These are phyloP conservation scores for Ogataea salicorniae DNA, from an alignment of 805 yeast species.

Conservation along the genomic window DNA sequence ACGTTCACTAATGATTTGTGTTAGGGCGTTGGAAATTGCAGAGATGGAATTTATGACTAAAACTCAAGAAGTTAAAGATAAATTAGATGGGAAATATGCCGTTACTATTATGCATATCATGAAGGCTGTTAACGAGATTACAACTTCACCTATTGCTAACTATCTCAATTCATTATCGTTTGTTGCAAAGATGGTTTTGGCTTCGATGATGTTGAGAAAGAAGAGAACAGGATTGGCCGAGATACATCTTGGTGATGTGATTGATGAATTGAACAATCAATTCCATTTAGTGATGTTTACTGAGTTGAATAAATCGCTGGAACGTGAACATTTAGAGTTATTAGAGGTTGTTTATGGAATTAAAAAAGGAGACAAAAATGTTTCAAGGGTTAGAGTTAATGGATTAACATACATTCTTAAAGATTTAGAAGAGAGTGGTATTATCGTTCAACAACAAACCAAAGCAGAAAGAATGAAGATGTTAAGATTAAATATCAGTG, in stretches of 20 bases:
- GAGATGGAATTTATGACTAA: slow-evolving; percentile 50
- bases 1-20: slow-evolving; percentile 80
- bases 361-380: slow-evolving; percentile 4
- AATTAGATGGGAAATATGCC: slow-evolving; percentile 36
- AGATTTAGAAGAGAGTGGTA: slow-evolving; percentile 76
- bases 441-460: slow-evolving; percentile 61
- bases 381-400: slow-evolving; percentile 42
- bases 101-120: slow-evolving; percentile 73
- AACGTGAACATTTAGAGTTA: slow-evolving; percentile 20
- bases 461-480: slow-evolving; percentile 63
- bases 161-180: slow-evolving; percentile 59
- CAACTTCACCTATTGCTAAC: slow-evolving; percentile 63
- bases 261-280: slow-evolving; percentile 63
- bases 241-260: slow-evolving; percentile 64
- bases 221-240: slow-evolving; percentile 70
- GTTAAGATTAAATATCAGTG: slow-evolving; percentile 62
- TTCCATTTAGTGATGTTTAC: slow-evolving; percentile 25
- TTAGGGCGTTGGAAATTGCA: slow-evolving; percentile 86
- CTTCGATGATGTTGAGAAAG: slow-evolving; percentile 57
- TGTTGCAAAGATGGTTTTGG: slow-evolving; percentile 66
- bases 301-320: slow-evolving; percentile 22
- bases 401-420: slow-evolving; percentile 57
- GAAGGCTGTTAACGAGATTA: slow-evolving; percentile 74
- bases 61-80: slow-evolving; percentile 21
- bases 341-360: slow-evolving; percentile 23